Evolutionary conservation across 225 moss, liverwort and hornwort genomes (phyloP).

Genomic region (Lunularia cruciata): DNA sequence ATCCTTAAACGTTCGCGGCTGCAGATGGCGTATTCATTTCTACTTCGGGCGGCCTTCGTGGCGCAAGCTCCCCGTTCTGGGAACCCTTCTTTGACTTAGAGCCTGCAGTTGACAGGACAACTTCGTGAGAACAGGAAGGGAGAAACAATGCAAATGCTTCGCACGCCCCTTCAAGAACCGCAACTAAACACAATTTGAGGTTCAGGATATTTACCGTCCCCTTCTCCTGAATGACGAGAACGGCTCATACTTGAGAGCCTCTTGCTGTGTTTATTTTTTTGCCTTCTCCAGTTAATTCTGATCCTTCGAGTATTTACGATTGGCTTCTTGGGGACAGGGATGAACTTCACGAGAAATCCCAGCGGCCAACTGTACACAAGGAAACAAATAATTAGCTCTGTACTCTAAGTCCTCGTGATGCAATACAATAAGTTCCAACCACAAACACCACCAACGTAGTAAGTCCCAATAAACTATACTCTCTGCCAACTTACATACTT

Average conservation of each 20-base stretch:
- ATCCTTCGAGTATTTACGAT: slow-evolving; percentile 28
- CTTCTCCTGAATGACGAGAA: slow-evolving; percentile 9
- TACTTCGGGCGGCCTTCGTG: no score
- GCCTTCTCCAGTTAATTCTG: slow-evolving; percentile 24
- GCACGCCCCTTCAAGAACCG: no score
- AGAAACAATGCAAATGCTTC: no score
- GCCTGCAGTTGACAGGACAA: neutral
- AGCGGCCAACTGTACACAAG: slow-evolving; percentile 75
- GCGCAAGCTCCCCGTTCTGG: neutral
- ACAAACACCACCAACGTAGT: no score
- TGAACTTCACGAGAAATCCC: slow-evolving; percentile 56
- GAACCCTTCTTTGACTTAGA: slow-evolving; percentile 14
- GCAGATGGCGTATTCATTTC: no score
- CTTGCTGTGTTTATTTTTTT: slow-evolving; percentile 1
- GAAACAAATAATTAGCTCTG: no score
- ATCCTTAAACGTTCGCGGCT: neutral
- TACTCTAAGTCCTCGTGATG: no score
- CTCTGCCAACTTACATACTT: no score
- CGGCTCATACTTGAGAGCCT: slow-evolving; percentile 2
- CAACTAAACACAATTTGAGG: no score
- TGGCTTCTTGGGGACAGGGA: slow-evolving; percentile 54
- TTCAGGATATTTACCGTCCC: neutral
- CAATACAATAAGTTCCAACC: no score
- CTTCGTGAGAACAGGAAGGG: neutral
- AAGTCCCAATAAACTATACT: no score